phyloP scores from a whole-genome alignment of 805 yeast species.

The Barnettozyma vustinii region DNA sequence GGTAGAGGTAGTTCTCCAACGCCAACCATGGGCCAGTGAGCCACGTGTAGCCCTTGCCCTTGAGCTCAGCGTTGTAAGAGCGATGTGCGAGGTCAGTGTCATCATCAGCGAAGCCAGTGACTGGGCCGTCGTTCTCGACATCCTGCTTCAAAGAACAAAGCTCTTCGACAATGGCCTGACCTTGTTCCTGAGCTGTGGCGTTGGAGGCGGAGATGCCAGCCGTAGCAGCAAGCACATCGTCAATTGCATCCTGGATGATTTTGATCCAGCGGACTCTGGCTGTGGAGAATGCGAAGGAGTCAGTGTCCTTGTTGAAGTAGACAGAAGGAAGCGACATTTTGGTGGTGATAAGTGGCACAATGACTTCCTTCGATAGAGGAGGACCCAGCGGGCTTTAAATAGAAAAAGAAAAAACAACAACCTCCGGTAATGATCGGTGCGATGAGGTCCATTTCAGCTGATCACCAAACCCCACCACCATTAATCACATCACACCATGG shows the following conservation, averaged over 20 bases:
- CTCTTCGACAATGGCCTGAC: conserved; percentile 36
- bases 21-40: conserved; percentile 84
- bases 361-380: background rate
- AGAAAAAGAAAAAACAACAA: too few relatives aligned
- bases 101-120: conserved; percentile 40
- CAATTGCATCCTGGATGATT: conserved; percentile 61
- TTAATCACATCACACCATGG: background rate
- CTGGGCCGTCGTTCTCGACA: conserved; percentile 35
- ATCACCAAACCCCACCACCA: background rate
- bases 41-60: conserved; percentile 49
- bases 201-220: conserved; percentile 15
- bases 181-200: conserved; percentile 35
- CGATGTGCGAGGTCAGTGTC: conserved; percentile 34
- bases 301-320: conserved; percentile 61
- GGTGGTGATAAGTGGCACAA: background rate
- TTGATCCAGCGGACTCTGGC: conserved; percentile 84
- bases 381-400: background rate
- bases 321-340: conserved; percentile 26
- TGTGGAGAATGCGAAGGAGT: conserved; percentile 80
- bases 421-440: background rate
- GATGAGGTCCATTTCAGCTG: background rate
- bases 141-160: conserved; percentile 41
- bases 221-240: conserved; percentile 46
- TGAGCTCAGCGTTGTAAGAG: conserved; percentile 55
- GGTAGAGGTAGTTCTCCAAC: conserved; percentile 80